phyloP scores from a whole-genome alignment of 1,284 basidiomycete genomes.

The Ustilago curta region DNA sequence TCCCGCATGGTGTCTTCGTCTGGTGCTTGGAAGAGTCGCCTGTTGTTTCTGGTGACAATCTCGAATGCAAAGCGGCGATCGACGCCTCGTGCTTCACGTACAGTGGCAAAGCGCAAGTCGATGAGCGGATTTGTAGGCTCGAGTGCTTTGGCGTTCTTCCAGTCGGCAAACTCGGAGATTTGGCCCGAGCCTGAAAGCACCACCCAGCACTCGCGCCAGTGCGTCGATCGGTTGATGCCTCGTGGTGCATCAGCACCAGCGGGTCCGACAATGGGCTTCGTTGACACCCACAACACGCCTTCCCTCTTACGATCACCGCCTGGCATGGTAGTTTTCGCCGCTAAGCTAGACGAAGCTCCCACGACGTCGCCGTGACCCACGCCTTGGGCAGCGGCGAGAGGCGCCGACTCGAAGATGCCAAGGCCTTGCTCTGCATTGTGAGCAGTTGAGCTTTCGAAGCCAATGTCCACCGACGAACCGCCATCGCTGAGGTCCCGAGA shows the following conservation, averaged over 20 bases:
- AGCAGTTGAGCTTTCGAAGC: not conserved
- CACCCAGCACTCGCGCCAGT: constrained; percentile 62
- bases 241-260: constrained; percentile 55
- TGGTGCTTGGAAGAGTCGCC: constrained; percentile 72
- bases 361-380: not conserved
- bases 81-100: constrained; percentile 57
- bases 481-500: constrained; percentile 12
- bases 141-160: constrained; percentile 57
- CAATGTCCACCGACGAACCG: constrained; percentile 8
- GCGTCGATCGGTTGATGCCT: constrained; percentile 43
- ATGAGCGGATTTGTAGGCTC: constrained; percentile 57
- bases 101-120: constrained; percentile 66
- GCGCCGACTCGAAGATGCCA: constrained; percentile 19
- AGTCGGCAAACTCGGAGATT: constrained; percentile 58
- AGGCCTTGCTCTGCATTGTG: constrained; percentile 8
- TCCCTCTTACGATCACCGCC: constrained; percentile 59
- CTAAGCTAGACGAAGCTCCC: not conserved
- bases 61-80: constrained; percentile 71
- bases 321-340: not conserved
- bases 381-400: not conserved
- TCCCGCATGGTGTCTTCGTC: constrained; percentile 71
- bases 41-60: constrained; percentile 72
- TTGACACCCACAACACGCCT: constrained; percentile 60
- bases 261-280: constrained; percentile 44
- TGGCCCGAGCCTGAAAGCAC: constrained; percentile 62